Evolutionary conservation across 2,329 filamentous ascomycete species (phyloP).

Genomic region (Colletotrichum liaoningense): DNA sequence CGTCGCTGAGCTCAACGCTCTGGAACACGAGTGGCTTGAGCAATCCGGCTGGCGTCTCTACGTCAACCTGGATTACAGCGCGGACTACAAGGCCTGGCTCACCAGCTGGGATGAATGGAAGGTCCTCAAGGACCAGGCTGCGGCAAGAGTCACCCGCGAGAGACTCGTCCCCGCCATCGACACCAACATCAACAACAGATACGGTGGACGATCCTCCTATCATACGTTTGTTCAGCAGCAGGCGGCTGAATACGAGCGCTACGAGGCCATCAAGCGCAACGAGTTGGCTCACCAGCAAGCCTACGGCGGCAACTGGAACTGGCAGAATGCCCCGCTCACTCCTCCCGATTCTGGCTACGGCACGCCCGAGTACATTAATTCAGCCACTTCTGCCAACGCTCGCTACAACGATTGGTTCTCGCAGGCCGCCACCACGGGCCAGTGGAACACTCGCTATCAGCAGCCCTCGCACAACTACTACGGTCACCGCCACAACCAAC

Average conservation of each 20-base stretch:
- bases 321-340: slow-evolving; percentile 59
- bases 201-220: slow-evolving; percentile 50
- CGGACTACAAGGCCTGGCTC: slow-evolving; percentile 75
- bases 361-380: slow-evolving; percentile 69
- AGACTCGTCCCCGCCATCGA: slow-evolving; percentile 55
- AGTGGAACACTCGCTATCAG: slow-evolving; percentile 58
- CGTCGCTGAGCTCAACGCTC: slow-evolving; percentile 83
- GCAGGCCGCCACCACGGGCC: slow-evolving; percentile 52
- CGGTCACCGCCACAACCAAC: slow-evolving; percentile 50
- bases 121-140: slow-evolving; percentile 62
- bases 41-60: slow-evolving; percentile 88
- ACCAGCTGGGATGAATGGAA: slow-evolving; percentile 70
- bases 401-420: slow-evolving; percentile 69
- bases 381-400: slow-evolving; percentile 64
- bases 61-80: slow-evolving; percentile 82
- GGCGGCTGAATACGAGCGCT: slow-evolving; percentile 64
- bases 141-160: slow-evolving; percentile 52
- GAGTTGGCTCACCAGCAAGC: slow-evolving; percentile 46
- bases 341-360: slow-evolving; percentile 72
- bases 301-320: slow-evolving; percentile 51
- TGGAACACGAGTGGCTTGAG: slow-evolving; percentile 89
- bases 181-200: slow-evolving; percentile 42
- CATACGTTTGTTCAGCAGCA: slow-evolving; percentile 66
- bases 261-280: slow-evolving; percentile 56
- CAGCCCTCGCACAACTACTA: slow-evolving; percentile 51